These are phyloP conservation scores for Syncephalastrum racemosum DNA, from an alignment of 371 early-diverging fungal genomes.

Conservation along the genomic window DNA sequence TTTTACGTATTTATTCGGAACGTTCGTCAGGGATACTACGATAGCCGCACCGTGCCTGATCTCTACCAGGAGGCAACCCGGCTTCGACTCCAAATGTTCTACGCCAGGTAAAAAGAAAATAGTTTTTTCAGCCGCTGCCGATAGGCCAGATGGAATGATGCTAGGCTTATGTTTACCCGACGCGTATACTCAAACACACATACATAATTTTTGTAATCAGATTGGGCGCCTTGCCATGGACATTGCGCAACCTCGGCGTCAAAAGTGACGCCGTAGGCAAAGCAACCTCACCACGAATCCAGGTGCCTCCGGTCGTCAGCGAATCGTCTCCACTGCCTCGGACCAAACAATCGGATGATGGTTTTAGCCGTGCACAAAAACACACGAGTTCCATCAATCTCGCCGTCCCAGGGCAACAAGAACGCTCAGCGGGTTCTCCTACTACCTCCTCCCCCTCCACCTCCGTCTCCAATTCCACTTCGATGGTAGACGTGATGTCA, in stretches of 20 bases:
- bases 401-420: no score
- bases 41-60: conserved; percentile 70
- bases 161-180: neutral
- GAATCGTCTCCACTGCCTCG: conserved; percentile 30
- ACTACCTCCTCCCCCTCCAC: no score
- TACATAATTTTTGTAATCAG: conserved; percentile 14
- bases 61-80: conserved; percentile 81
- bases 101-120: conserved; percentile 46
- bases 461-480: no score
- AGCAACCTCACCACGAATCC: conserved; percentile 17
- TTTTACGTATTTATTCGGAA: conserved; percentile 92
- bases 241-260: conserved; percentile 26
- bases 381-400: no score
- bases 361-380: no score
- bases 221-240: conserved; percentile 52
- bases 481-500: no score
- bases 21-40: conserved; percentile 82
- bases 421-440: no score
- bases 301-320: conserved; percentile 23
- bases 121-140: neutral
- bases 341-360: neutral
- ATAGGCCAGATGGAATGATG: conserved; percentile 1
- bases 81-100: conserved; percentile 88
- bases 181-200: no score
- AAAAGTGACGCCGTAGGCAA: conserved; percentile 17